phyloP scores from a whole-genome alignment of 768 basidiomycete species.

The Leccinellum albellum region DNA sequence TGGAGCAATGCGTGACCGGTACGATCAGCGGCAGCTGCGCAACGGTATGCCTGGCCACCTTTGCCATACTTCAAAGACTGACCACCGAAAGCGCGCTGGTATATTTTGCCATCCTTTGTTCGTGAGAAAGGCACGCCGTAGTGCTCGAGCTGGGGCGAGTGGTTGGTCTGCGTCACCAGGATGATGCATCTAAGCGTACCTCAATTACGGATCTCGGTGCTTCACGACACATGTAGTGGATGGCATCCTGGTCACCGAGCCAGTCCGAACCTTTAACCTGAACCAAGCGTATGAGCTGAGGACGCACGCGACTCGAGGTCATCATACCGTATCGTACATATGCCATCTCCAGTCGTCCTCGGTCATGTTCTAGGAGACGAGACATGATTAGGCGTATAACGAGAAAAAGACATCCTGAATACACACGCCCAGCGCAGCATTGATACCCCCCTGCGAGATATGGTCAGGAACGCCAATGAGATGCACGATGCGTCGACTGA shows the following conservation, averaged over 20 bases:
- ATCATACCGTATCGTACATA: slow-evolving; percentile 89
- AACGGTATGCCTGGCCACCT: slow-evolving; percentile 98
- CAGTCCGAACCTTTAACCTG: slow-evolving; percentile 99
- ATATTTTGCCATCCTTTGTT: slow-evolving; percentile 98
- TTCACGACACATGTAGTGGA: slow-evolving; percentile 99
- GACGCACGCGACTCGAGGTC: background rate
- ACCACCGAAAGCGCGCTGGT: slow-evolving; percentile 98
- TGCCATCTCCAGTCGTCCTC: slow-evolving; percentile 99
- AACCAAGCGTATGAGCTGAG: slow-evolving; percentile 15
- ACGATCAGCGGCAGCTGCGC: slow-evolving; percentile 97
- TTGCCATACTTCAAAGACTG: slow-evolving; percentile 96
- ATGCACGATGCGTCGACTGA: slow-evolving; percentile 28
- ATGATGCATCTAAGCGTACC: slow-evolving; percentile 38
- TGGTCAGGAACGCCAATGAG: slow-evolving; percentile 9
- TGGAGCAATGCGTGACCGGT: slow-evolving; percentile 98
- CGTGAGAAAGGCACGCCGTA: slow-evolving; percentile 98
- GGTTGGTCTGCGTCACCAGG: background rate
- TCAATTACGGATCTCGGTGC: slow-evolving; percentile 92
- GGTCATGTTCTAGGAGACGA: slow-evolving; percentile 78
- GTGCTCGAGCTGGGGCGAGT: slow-evolving; percentile 77
- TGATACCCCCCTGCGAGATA: slow-evolving; percentile 80
- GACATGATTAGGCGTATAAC: slow-evolving; percentile 4
- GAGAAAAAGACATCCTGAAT: background rate
- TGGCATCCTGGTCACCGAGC: slow-evolving; percentile 99
- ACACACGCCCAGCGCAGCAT: slow-evolving; percentile 90